Evolutionary conservation across 805 yeast genomes (phyloP).

Genomic region (Sugiyamaella chiloensis): DNA sequence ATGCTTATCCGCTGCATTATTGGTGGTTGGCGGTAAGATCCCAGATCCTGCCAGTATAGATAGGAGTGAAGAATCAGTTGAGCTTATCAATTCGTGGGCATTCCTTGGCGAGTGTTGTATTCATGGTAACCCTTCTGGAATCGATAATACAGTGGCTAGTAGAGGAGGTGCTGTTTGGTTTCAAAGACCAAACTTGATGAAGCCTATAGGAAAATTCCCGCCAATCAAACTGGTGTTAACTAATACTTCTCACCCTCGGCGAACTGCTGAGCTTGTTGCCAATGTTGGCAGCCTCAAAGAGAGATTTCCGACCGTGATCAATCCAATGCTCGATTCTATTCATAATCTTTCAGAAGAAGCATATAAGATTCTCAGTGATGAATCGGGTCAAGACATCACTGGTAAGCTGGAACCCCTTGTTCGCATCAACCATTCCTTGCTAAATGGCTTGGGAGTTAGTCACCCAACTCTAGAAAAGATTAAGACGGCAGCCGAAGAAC

Average conservation of each 20-base stretch:
- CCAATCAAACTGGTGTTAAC: slow-evolving; percentile 70
- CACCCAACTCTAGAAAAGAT: slow-evolving; percentile 87
- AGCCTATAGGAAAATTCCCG: slow-evolving; percentile 71
- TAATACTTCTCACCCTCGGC: slow-evolving; percentile 81
- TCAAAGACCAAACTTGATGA: slow-evolving; percentile 59
- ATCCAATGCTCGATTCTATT: slow-evolving; percentile 69
- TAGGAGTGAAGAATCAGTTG: slow-evolving; percentile 26
- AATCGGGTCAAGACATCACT: slow-evolving; percentile 24
- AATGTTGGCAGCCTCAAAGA: slow-evolving; percentile 58
- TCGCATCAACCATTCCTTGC: slow-evolving; percentile 80
- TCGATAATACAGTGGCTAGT: slow-evolving; percentile 94
- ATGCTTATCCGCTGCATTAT: slow-evolving; percentile 71
- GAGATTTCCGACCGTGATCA: slow-evolving; percentile 52
- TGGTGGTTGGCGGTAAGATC: slow-evolving; percentile 23
- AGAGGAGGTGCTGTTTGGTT: slow-evolving; percentile 94
- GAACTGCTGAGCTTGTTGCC: slow-evolving; percentile 80
- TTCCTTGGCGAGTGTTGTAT: slow-evolving; percentile 91
- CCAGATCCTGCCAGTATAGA: slow-evolving; percentile 1
- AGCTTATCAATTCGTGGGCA: slow-evolving; percentile 77
- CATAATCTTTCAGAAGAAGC: slow-evolving; percentile 72
- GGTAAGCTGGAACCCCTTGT: slow-evolving; percentile 56
- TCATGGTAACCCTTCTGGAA: slow-evolving; percentile 96
- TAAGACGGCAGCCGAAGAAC: slow-evolving; percentile 59
- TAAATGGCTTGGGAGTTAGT: slow-evolving; percentile 83
- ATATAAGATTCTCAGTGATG: slow-evolving; percentile 50